Evolutionary conservation across 352 stramenopile genomes (phyloP).

Genomic region (Phytophthora capsici): DNA sequence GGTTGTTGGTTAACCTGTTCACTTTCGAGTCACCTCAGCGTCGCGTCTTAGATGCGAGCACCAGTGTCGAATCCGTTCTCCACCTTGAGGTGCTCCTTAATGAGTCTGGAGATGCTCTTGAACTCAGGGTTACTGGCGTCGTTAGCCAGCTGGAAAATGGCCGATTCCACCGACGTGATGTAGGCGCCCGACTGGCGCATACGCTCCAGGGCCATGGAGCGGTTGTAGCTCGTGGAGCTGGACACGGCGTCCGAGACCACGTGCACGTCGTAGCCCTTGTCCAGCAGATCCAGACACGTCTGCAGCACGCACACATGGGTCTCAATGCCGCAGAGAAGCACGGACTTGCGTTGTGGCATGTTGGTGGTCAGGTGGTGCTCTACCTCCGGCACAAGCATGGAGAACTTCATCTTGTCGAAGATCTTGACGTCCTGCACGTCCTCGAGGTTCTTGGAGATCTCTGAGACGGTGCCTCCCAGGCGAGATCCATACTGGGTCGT

Average conservation of each 20-base stretch:
- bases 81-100: conserved; percentile 91
- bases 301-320: conserved; percentile 95
- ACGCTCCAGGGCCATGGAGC: conserved; percentile 92
- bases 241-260: conserved; percentile 96
- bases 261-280: conserved; percentile 97
- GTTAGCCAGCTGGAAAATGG: conserved; percentile 95
- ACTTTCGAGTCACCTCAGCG: conserved; percentile 1
- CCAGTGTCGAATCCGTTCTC: conserved; percentile 63
- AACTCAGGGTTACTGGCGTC: conserved; percentile 94
- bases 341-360: conserved; percentile 68
- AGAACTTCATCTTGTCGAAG: conserved; percentile 99
- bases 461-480: conserved; percentile 90
- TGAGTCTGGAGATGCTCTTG: conserved; percentile 92
- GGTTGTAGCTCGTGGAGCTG: conserved; percentile 88
- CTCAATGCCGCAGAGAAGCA: conserved; percentile 98
- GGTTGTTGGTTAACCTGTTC: conserved; percentile 6
- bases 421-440: conserved; percentile 55
- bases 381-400: conserved; percentile 97
- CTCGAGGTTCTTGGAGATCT: conserved; percentile 71
- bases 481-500: conserved; percentile 97
- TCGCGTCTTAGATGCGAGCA: conserved; percentile 14
- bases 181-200: conserved; percentile 94
- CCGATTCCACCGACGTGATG: conserved; percentile 95
- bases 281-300: conserved; percentile 96
- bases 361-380: conserved; percentile 67